These are phyloP conservation scores for Rhodotorula sphaerocarpa DNA, from an alignment of 768 basidiomycete species.

Conservation along the genomic window DNA sequence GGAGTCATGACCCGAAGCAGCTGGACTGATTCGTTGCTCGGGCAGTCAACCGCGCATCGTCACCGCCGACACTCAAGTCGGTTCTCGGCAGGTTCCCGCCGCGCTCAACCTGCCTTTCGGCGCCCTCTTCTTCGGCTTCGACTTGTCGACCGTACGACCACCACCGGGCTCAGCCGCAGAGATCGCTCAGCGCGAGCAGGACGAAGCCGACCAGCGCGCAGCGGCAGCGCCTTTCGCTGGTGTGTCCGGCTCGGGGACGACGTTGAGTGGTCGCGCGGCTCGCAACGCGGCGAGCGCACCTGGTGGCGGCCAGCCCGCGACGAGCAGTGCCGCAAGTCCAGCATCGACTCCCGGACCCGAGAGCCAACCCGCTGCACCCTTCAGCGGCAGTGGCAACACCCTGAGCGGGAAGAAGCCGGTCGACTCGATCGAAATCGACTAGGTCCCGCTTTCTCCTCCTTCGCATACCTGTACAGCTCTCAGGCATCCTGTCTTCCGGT, in stretches of 20 bases:
- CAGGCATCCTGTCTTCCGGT: no score
- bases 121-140: slow-evolving; percentile 93
- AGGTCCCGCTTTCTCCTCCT: not conserved
- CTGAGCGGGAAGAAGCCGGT: slow-evolving; percentile 31
- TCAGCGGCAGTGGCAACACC: slow-evolving; percentile 28
- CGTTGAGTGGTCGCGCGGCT: slow-evolving; percentile 27
- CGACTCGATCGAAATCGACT: slow-evolving; percentile 39
- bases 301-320: slow-evolving; percentile 40
- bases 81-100: slow-evolving; percentile 72
- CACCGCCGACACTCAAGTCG: slow-evolving; percentile 67
- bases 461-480: not conserved
- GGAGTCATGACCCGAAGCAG: no score
- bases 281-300: slow-evolving; percentile 40
- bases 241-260: slow-evolving; percentile 25
- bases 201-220: slow-evolving; percentile 19
- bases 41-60: slow-evolving; percentile 73
- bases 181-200: slow-evolving; percentile 30
- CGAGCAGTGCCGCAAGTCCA: slow-evolving; percentile 28
- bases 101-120: slow-evolving; percentile 84
- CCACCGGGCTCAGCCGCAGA: slow-evolving; percentile 41
- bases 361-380: slow-evolving; percentile 9
- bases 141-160: slow-evolving; percentile 51
- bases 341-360: slow-evolving; percentile 7
- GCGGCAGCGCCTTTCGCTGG: slow-evolving; percentile 48
- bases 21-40: not conserved